Conservation (phyloP, 768 basidiomycete genomes). For the Tylopilus rubrobrunneus region DNA sequence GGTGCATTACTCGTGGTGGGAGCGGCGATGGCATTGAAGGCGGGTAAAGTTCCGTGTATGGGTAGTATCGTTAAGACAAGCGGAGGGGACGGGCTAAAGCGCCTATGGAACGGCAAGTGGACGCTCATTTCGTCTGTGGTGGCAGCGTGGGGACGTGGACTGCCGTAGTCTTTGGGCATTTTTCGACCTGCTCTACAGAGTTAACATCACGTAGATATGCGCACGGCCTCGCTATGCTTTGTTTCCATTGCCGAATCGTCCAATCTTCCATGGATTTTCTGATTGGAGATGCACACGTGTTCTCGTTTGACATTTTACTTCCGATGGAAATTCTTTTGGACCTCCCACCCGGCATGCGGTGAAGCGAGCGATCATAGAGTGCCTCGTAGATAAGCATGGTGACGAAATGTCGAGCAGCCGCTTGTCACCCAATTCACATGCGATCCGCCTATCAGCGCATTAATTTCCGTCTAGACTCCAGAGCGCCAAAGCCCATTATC, state of each 20-base stretch:
- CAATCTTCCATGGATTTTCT: no score
- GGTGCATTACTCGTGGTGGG: constrained; percentile 69
- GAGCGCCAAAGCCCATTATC: no score
- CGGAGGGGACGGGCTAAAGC: constrained; percentile 22
- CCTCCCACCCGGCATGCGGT: no score
- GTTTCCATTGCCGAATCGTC: not conserved
- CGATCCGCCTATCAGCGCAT: no score
- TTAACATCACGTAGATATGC: not conserved
- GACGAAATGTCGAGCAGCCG: no score
- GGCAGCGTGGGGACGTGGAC: constrained; percentile 26
- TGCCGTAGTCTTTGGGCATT: constrained; percentile 12
- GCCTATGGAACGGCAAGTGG: constrained; percentile 24
- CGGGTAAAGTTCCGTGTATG: constrained; percentile 10
- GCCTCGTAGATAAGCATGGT: no score
- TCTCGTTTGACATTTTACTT: no score
- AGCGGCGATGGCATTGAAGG: constrained; percentile 54
- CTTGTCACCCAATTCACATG: no score
- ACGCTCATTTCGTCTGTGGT: constrained; percentile 18
- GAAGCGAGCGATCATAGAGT: no score
- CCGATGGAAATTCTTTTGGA: no score
- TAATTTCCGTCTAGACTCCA: no score
- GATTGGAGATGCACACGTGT: no score
- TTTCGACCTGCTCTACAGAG: not conserved
- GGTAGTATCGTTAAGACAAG: constrained; percentile 9
- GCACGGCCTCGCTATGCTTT: not conserved